A percentile compares a stretch with the other conserved stretches of the same genome.
Evolutionary conservation across 768 basidiomycete genomes (phyloP).

Genomic region (Phylloporus scabripes): DNA sequence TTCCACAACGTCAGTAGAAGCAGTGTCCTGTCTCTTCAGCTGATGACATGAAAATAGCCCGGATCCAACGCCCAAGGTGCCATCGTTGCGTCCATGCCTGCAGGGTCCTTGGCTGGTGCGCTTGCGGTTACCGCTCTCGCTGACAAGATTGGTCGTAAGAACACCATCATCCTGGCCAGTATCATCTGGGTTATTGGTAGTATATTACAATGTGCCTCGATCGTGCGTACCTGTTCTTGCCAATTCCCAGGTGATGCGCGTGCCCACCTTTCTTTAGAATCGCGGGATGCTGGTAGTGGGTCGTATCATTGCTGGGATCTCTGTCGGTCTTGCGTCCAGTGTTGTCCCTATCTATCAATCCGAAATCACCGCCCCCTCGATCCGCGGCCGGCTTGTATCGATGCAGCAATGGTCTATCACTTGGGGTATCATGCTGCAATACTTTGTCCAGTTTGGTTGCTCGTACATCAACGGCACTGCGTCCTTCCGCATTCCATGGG

Average conservation of each 20-base stretch:
- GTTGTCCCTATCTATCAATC: constrained; percentile 74
- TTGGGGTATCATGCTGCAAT: constrained; percentile 72
- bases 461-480: constrained; percentile 61
- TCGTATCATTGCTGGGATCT: constrained; percentile 61
- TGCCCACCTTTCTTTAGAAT: constrained; percentile 34
- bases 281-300: constrained; percentile 73
- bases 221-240: constrained; percentile 26
- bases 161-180: constrained; percentile 60
- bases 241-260: not conserved
- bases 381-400: constrained; percentile 71
- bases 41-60: constrained; percentile 33
- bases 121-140: constrained; percentile 58
- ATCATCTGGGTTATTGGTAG: constrained; percentile 69
- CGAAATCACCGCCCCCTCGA: constrained; percentile 64
- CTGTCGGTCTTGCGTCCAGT: constrained; percentile 61
- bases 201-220: constrained; percentile 61
- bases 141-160: constrained; percentile 61
- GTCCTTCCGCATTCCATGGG: constrained; percentile 79
- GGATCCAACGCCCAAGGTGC: constrained; percentile 56
- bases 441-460: constrained; percentile 72
- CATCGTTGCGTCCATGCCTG: constrained; percentile 77
- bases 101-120: constrained; percentile 61
- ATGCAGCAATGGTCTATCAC: constrained; percentile 79
- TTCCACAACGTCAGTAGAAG: constrained; percentile 22
- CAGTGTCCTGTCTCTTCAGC: not conserved